These are phyloP conservation scores for Didymosphaeria variabile DNA, from an alignment of 2,329 filamentous ascomycete species.

Conservation along the genomic window DNA sequence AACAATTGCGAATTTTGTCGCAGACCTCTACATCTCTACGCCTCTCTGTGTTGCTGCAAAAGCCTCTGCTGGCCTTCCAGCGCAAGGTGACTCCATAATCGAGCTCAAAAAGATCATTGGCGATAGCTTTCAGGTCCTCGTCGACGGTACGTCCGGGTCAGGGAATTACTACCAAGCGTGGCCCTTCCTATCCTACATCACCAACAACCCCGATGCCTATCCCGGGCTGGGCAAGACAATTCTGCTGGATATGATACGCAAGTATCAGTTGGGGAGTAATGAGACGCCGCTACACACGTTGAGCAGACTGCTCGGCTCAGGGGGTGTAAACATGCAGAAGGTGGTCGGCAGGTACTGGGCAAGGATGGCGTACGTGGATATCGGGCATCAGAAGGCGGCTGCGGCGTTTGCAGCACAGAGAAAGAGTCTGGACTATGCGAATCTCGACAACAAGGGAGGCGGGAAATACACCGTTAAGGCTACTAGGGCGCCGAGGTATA, in stretches of 20 bases:
- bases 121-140: conserved; percentile 59
- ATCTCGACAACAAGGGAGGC: conserved; percentile 49
- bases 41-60: conserved; percentile 54
- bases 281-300: conserved; percentile 61
- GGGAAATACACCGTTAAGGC: conserved; percentile 56
- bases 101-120: conserved; percentile 58
- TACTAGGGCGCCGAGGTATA: conserved; percentile 56
- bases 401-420: conserved; percentile 51
- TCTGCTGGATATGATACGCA: conserved; percentile 44
- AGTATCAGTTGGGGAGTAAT: conserved; percentile 57
- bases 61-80: conserved; percentile 28
- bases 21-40: conserved; percentile 60
- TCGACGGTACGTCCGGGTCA: conserved; percentile 54
- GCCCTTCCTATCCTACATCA: conserved; percentile 61
- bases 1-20: conserved; percentile 61
- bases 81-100: conserved; percentile 49
- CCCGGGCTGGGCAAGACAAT: conserved; percentile 28
- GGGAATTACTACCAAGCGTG: conserved; percentile 64
- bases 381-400: conserved; percentile 56
- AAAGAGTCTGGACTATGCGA: conserved; percentile 53
- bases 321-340: conserved; percentile 43
- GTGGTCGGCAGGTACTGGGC: conserved; percentile 63
- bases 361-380: conserved; percentile 63
- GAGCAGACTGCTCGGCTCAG: conserved; percentile 47
- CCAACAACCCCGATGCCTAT: conserved; percentile 59